These are phyloP conservation scores for Sanghuangporus baumii DNA, from an alignment of 1,284 basidiomycete species.

Conservation along the genomic window DNA sequence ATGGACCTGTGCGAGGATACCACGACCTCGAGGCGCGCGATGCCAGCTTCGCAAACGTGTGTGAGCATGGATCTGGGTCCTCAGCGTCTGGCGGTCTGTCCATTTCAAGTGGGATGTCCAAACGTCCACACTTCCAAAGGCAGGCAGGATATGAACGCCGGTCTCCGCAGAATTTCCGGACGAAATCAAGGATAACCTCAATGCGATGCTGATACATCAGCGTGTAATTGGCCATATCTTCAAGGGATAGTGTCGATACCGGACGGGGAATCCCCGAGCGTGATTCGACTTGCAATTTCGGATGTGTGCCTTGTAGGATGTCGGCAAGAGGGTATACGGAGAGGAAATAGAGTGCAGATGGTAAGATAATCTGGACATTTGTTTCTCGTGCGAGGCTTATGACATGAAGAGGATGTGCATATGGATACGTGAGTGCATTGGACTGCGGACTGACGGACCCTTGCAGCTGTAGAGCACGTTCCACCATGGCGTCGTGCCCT, in stretches of 20 bases:
- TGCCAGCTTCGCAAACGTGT: slow-evolving; percentile 38
- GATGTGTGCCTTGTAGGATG: slow-evolving; percentile 44
- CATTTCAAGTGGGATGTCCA: background rate
- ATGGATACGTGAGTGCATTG: slow-evolving; percentile 45
- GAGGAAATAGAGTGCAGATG: slow-evolving; percentile 53
- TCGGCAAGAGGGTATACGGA: slow-evolving; percentile 50
- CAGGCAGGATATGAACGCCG: slow-evolving; percentile 27
- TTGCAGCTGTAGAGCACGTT: slow-evolving; percentile 37
- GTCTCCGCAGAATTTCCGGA: slow-evolving; percentile 38
- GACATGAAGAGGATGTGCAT: slow-evolving; percentile 54
- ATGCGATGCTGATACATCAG: slow-evolving; percentile 55
- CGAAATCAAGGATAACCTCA: slow-evolving; percentile 44
- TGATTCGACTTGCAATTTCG: slow-evolving; percentile 45
- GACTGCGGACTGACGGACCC: slow-evolving; percentile 28
- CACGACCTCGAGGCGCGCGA: slow-evolving; percentile 44
- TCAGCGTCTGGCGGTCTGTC: slow-evolving; percentile 20
- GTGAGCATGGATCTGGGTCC: slow-evolving; percentile 31
- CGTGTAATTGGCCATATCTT: slow-evolving; percentile 45
- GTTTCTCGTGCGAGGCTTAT: slow-evolving; percentile 52
- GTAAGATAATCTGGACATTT: slow-evolving; percentile 43
- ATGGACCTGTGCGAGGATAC: slow-evolving; percentile 45
- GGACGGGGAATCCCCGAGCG: slow-evolving; percentile 38
- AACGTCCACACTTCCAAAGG: background rate
- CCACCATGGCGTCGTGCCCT: slow-evolving; percentile 53
- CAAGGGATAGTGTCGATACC: slow-evolving; percentile 35